Percentiles rank a stretch among this genome's conserved stretches.
These are phyloP conservation scores for Trametes polyzona DNA, from an alignment of 1,284 basidiomycete genomes.

Conservation along the genomic window DNA sequence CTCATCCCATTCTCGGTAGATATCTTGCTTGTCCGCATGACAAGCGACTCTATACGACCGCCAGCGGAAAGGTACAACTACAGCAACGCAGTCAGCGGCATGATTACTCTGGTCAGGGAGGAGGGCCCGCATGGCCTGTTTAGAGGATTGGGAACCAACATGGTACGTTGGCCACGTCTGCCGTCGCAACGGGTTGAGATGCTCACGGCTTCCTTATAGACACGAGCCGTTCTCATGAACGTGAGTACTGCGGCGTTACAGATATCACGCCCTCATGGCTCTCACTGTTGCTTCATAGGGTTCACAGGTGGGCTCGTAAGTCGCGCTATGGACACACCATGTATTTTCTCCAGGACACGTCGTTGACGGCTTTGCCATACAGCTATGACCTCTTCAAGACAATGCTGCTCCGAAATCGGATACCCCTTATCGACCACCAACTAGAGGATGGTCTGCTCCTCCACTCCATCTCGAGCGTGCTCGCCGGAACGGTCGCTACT, in stretches of 20 bases:
- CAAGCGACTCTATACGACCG: conserved; percentile 79
- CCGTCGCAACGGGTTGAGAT: background rate
- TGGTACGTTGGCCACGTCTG: conserved; percentile 46
- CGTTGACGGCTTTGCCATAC: conserved; percentile 4
- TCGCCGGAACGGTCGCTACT: conserved; percentile 87
- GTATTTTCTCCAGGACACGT: background rate
- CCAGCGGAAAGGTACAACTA: conserved; percentile 79
- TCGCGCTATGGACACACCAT: conserved; percentile 20
- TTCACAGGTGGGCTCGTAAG: conserved; percentile 89
- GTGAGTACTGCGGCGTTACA: conserved; percentile 46
- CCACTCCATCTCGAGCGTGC: conserved; percentile 65
- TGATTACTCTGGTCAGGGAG: conserved; percentile 63
- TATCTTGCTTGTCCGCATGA: conserved; percentile 86
- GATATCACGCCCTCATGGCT: conserved; percentile 7
- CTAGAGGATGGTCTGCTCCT: conserved; percentile 71
- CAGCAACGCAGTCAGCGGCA: conserved; percentile 73
- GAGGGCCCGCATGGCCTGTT: conserved; percentile 76
- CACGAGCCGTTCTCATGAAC: conserved; percentile 86
- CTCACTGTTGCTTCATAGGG: conserved; percentile 45
- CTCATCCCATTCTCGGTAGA: conserved; percentile 41
- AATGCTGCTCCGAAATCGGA: conserved; percentile 55
- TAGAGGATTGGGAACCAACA: conserved; percentile 83
- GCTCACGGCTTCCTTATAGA: conserved; percentile 39
- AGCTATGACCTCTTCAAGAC: conserved; percentile 91
- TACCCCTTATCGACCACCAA: conserved; percentile 65